Evolutionary conservation across 441 rosid species (phyloP).

Genomic region (Pelargonium fulgidum): DNA sequence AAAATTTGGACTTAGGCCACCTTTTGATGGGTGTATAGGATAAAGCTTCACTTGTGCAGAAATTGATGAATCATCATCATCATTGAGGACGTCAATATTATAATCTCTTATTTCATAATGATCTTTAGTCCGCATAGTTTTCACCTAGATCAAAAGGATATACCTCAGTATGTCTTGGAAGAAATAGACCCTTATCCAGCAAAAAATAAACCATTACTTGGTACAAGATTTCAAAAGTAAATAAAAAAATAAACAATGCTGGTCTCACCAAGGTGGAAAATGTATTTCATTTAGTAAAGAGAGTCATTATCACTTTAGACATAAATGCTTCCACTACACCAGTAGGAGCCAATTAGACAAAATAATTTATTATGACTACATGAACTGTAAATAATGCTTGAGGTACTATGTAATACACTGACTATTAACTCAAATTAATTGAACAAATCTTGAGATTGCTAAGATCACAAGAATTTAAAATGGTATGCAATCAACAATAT

Average conservation of each 20-base stretch:
- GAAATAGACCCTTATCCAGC: slow-evolving; percentile 10
- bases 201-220: background rate
- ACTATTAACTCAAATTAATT: too few species aligned
- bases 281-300: slow-evolving; percentile 6
- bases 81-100: slow-evolving; percentile 67
- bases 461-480: too few species aligned
- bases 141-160: slow-evolving; percentile 41
- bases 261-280: slow-evolving; percentile 11
- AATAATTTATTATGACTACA: too few species aligned
- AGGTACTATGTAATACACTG: too few species aligned
- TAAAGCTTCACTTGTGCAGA: slow-evolving; percentile 61
- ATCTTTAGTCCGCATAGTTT: slow-evolving; percentile 44
- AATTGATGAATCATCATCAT: slow-evolving; percentile 55
- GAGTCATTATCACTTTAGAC: too few species aligned
- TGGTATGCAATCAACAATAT: too few species aligned
- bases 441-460: too few species aligned
- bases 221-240: slow-evolving; percentile 1
- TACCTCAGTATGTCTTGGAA: slow-evolving; percentile 13
- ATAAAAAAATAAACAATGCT: slow-evolving; percentile 10
- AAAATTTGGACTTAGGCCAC: slow-evolving; percentile 64
- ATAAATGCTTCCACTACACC: background rate
- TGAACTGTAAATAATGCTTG: too few species aligned
- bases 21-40: slow-evolving; percentile 94
- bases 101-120: slow-evolving; percentile 93
- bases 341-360: background rate